Percentiles rank a stretch among this genome's conserved stretches.
Evolutionary conservation across 139 green algal genomes (phyloP).

Genomic region (Spirogloea muscicola): DNA sequence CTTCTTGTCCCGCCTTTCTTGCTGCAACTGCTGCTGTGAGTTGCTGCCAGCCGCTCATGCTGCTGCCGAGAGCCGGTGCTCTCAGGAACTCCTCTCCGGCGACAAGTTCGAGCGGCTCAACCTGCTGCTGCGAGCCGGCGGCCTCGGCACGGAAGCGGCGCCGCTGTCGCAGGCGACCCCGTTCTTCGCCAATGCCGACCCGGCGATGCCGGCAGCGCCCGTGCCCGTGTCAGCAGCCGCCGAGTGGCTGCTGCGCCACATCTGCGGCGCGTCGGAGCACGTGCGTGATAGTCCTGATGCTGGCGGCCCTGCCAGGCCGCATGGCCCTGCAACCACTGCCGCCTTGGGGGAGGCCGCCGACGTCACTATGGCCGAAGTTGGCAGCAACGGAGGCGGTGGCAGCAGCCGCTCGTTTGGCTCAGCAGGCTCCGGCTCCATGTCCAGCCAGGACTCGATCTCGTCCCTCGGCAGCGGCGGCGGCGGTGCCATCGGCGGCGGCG

Average conservation of each 20-base stretch:
- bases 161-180: constrained; percentile 11
- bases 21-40: too few species aligned
- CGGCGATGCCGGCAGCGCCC: constrained; percentile 44
- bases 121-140: constrained; percentile 19
- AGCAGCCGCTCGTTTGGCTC: not conserved
- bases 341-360: not conserved
- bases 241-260: constrained; percentile 23
- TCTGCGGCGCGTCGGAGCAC: constrained; percentile 36
- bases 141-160: not conserved
- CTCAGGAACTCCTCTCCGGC: constrained; percentile 17
- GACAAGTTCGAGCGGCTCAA: constrained; percentile 28
- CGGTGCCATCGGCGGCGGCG: not conserved
- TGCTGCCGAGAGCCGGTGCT: too few species aligned
- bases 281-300: not conserved
- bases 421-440: not conserved
- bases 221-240: constrained; percentile 17
- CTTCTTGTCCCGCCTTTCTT: too few species aligned
- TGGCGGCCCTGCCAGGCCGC: not conserved
- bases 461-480: not conserved
- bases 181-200: constrained; percentile 41
- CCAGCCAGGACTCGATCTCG: too few species aligned
- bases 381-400: not conserved
- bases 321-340: not conserved
- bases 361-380: not conserved
- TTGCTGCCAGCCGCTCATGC: too few species aligned